Base-by-base conservation (phyloP, 345 rosid species). In the Pelargonium nanum region DNA sequence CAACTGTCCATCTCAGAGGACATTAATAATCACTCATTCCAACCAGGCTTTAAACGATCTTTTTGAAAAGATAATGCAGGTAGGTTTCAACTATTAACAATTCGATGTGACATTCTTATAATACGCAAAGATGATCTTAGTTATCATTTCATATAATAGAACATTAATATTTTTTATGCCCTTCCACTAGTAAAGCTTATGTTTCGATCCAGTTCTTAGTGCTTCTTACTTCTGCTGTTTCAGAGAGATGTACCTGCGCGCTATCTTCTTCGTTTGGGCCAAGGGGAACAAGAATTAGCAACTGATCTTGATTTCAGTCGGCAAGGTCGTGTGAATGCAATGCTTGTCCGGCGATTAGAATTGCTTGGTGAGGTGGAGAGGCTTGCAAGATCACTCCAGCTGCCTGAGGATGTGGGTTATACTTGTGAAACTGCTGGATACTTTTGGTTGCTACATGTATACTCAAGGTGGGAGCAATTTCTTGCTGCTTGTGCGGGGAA, bases 201-300 rank as follows among this genome's bases (percentile, higher is more conserved):
- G 57, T 55, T 57, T 52, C 61, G 55, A 50, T 67, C 60, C 65
- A 48, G 52, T 19, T 44, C 22, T 61, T 9, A 10, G 40, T 26
- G 25, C 32, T 20, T 22, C 26, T 22, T 22, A 16, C 58, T 22
- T 65, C 65, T 66, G n/a, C 7, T 69, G 65, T 86, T 80, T 61
- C 81, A 93, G 99, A 89, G 99, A 65, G 99, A 93, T 78, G 96
- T 93, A 28, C 97, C 99, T 57, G 97, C 99, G n/a, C 85, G 97
- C 32, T 93, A 93, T 80, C 92, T 93, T 79, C 99, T 93, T 69
- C 97, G 99, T 70, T 77, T 93, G 65, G 99, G 99, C 77, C 99
- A 93, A 83, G 99, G 99, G 59, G 99, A 93, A 80, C 99, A 93
- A 78, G 97, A 93, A 70, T 85, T 93, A 53, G 99, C 96, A 28